Conservation (phyloP, 2,329 filamentous ascomycete species). For the Colletotrichum theobromicola region DNA sequence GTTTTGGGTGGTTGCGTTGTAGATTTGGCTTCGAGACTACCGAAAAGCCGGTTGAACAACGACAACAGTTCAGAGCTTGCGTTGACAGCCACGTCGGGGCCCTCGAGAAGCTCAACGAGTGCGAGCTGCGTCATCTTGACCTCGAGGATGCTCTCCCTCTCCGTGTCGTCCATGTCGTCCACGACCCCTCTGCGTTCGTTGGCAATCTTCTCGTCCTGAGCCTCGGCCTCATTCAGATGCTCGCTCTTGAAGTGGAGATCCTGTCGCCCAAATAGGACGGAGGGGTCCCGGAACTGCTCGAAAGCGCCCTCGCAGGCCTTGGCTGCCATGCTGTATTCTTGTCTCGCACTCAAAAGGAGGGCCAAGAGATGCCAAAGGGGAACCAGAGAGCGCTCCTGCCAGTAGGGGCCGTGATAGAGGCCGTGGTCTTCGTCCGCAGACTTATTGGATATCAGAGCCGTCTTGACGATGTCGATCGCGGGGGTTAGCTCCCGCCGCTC, state of each 20-base stretch:
- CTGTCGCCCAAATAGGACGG: conserved; percentile 70
- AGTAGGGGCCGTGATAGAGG: conserved; percentile 53
- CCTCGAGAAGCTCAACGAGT: conserved; percentile 82
- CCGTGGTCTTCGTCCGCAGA: conserved; percentile 48
- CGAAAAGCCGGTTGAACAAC: conserved; percentile 83
- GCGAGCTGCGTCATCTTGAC: conserved; percentile 94
- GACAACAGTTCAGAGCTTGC: conserved; percentile 83
- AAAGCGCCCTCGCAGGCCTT: conserved; percentile 89
- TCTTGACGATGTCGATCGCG: conserved; percentile 83
- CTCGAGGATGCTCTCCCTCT: conserved; percentile 89
- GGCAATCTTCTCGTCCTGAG: conserved; percentile 36
- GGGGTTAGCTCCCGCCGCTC: conserved; percentile 82
- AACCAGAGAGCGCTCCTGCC: conserved; percentile 71
- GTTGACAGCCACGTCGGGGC: conserved; percentile 85
- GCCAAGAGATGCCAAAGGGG: conserved; percentile 92
- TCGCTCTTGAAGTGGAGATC: conserved; percentile 66
- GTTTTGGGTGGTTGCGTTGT: conserved; percentile 43
- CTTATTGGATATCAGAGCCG: conserved; percentile 69
- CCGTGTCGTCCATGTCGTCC: conserved; percentile 81
- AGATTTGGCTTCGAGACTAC: conserved; percentile 54
- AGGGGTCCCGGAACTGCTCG: conserved; percentile 81
- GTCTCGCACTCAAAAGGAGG: conserved; percentile 82
- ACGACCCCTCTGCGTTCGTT: conserved; percentile 57
- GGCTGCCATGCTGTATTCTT: conserved; percentile 81
- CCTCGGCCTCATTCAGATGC: conserved; percentile 62